Percentiles rank a stretch among this genome's conserved stretches.
Evolutionary conservation across 768 basidiomycete genomes (phyloP).

Genomic region (Hirschioporus abietinus): DNA sequence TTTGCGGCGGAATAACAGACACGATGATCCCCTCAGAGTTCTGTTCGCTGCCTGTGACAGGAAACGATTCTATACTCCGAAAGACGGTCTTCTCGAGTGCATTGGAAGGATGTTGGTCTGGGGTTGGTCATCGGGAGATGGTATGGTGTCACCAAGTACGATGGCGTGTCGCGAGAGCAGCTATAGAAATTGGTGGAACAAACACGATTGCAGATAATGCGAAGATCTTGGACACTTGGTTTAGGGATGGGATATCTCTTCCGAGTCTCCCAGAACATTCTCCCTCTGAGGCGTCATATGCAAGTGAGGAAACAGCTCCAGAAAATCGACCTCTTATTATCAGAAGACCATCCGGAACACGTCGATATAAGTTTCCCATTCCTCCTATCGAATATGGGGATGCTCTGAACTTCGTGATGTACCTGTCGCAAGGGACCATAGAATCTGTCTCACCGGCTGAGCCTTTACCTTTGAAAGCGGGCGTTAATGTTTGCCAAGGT

Average conservation of each 20-base stretch:
- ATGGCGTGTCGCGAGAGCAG: conserved; percentile 77
- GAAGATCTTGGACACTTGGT: conserved; percentile 55
- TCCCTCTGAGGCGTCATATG: background rate
- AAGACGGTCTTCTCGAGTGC: conserved; percentile 79
- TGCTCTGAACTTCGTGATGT: conserved; percentile 36
- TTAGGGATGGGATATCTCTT: conserved; percentile 54
- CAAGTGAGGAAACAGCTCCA: conserved; percentile 32
- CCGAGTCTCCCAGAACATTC: background rate
- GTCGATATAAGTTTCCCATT: conserved; percentile 50
- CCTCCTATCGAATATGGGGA: conserved; percentile 13
- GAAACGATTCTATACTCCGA: conserved; percentile 30
- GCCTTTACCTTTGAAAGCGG: conserved; percentile 37
- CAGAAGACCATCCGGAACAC: conserved; percentile 34
- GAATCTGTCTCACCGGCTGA: conserved; percentile 45
- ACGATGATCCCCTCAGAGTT: conserved; percentile 89
- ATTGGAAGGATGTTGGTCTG: conserved; percentile 90
- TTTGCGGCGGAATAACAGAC: conserved; percentile 92
- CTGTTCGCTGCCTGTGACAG: conserved; percentile 51
- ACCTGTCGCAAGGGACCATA: conserved; percentile 58
- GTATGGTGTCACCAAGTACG: conserved; percentile 99
- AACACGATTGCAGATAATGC: conserved; percentile 22
- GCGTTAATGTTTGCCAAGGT: conserved; percentile 41
- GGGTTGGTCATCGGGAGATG: conserved; percentile 93
- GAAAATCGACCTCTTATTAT: conserved; percentile 36
- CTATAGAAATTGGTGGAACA: conserved; percentile 56